Base-by-base conservation (phyloP, 2,329 filamentous ascomycete genomes). In the Apiospora sp. region DNA sequence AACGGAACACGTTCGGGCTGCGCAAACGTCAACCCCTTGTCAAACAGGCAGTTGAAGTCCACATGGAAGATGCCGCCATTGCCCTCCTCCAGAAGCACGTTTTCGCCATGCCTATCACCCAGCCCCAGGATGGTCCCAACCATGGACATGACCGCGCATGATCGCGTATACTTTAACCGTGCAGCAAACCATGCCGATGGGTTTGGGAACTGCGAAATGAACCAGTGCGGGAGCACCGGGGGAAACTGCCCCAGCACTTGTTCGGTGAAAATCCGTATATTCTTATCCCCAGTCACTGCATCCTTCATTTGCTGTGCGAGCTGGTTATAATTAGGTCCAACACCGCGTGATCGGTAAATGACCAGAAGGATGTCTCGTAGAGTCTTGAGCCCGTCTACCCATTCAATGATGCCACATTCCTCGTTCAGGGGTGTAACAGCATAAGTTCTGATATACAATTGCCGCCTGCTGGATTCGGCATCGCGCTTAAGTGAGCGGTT, bases 111-210 rank as follows among this genome's bases (percentile, higher is more conserved):
- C 4, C 96, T 92, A 83, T 99, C 96, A 51, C 96, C 96, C 0
- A 99, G 87, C 0, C 93, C 96, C 5, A 99, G 89, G 68, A 98
- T 95, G 72, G 97, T 97, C 69, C 96, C 96, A 5, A 98, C 94
- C 90, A 99, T 99, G n/a, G 95, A 98, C 95, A 99, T 99, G 76
- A 99, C 96, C 14, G 97, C 96, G 78, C 94, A 96, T 0, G 96
- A 97, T 4, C 96, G 91, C 2, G 96, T 97, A 83, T 98, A 99
- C 67, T 92, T 90, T 64, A 98, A 87, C 10, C 96, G 91, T 13
- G 96, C 95, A 2, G 91, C 89, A 82, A 99, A 97, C 96, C 96
- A 99, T 1, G 92, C 88, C 16, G 94, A 94, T 4, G 97, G 95
- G 79, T 97, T 95, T 0, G 96, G 95, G 80, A 98, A 99, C 77